Evolutionary conservation across 2,329 filamentous ascomycete species (phyloP).

Genomic region (Clarireedia hainanense): DNA sequence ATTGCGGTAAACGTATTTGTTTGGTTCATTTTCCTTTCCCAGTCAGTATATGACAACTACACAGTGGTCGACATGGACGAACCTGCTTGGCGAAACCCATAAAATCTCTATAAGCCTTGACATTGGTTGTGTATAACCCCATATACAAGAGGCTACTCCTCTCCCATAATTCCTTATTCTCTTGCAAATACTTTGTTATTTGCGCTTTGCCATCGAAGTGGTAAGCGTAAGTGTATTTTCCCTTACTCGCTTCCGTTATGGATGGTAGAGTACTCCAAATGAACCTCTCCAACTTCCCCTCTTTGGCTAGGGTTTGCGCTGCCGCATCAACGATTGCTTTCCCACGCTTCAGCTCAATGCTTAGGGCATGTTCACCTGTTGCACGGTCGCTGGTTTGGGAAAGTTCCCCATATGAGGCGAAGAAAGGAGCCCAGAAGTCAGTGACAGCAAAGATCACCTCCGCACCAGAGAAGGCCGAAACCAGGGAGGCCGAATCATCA

Average conservation of each 20-base stretch:
- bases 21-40: neutral
- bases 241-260: slow-evolving; percentile 29
- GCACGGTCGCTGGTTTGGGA: slow-evolving; percentile 14
- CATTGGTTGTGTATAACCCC: slow-evolving; percentile 31
- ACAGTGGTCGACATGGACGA: slow-evolving; percentile 4
- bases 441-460: slow-evolving; percentile 34
- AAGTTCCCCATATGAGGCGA: slow-evolving; percentile 9
- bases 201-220: slow-evolving; percentile 34
- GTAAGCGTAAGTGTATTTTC: slow-evolving; percentile 32
- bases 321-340: slow-evolving; percentile 30
- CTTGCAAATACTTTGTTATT: slow-evolving; percentile 23
- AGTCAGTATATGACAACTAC: neutral
- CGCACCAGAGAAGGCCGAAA: slow-evolving; percentile 31
- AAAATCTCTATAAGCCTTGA: neutral
- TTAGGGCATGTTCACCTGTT: slow-evolving; percentile 17
- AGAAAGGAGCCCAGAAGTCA: slow-evolving; percentile 27
- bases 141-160: slow-evolving; percentile 31
- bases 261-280: slow-evolving; percentile 20
- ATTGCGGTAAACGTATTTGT: slow-evolving; percentile 12
- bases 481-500: slow-evolving; percentile 14
- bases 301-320: slow-evolving; percentile 22
- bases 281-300: slow-evolving; percentile 16
- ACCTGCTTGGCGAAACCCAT: neutral
- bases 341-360: slow-evolving; percentile 25
- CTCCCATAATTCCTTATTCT: slow-evolving; percentile 23